Evolutionary conservation across 2,329 filamentous ascomycete species (phyloP), one percentile per base, ranked within the genome.

Genomic region (Cercospora beticola): DNA sequence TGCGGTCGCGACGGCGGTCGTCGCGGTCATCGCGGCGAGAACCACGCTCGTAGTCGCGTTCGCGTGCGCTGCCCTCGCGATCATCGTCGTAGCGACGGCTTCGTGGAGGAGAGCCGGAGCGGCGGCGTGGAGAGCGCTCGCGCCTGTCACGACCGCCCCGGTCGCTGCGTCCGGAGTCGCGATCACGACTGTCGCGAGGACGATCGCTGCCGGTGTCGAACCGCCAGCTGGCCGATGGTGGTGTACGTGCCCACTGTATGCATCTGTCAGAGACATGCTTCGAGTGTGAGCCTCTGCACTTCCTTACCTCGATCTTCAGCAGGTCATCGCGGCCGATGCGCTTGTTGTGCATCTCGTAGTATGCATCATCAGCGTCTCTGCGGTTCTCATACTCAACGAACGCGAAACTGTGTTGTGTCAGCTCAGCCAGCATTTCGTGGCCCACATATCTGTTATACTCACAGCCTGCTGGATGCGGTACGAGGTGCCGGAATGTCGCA

Each of bases 291-390:
- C 23, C 23, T 26, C 23, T 26, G 5, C 23, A 26, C 23, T 26
- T 26, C 23, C 23, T 28, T 28, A 97, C 95, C 88, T 99, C 95
- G 74, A 99, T 98, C 85, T 99, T 99, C 83, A 99, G 81, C 69
- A 97, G 84, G 78, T 99, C 95, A 79, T 99, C 95, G 71, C 94
- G 91, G 59, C 93, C 94, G 76, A 99, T 93, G 74, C 94, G 93
- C 88, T 97, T 97, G 86, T 98, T 98, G 80, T 99, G 95, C 95
- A 99, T 99, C 84, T 99, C 95, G 81, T 99, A 93, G 81, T 99
- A 99, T 59, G 95, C 95, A 84, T 99, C 95, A 81, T 99, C 95
- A 72, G 95, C 94, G 86, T 99, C 95, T 76, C 95, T 94, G 77
- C 94, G 92, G 81, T 94, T 96, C 85, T 99, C 95, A 82, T 99